Percentiles rank a stretch among this genome's conserved stretches.
Conservation (phyloP, 768 basidiomycete species). For the Mycena capillaripes region DNA sequence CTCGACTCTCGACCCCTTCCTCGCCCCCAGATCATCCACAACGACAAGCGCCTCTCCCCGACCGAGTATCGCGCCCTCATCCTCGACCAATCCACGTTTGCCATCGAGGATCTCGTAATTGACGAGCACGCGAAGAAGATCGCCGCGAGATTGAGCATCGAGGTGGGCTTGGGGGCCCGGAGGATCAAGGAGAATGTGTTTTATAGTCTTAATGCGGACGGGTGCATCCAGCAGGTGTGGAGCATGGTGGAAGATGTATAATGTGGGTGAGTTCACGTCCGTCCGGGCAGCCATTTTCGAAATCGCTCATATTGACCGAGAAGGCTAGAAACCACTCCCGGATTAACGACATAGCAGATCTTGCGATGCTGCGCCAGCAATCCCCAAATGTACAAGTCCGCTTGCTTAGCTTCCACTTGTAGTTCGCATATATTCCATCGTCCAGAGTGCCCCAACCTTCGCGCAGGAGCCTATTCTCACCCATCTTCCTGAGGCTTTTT, state of each 20-base stretch:
- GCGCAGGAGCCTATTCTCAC: slow-evolving; percentile 20
- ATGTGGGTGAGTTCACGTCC: slow-evolving; percentile 15
- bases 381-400: slow-evolving; percentile 19
- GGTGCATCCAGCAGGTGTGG: slow-evolving; percentile 24
- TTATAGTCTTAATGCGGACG: slow-evolving; percentile 21
- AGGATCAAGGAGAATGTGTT: slow-evolving; percentile 25
- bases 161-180: slow-evolving; percentile 8
- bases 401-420: slow-evolving; percentile 17
- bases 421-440: slow-evolving; percentile 19
- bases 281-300: slow-evolving; percentile 1
- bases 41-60: slow-evolving; percentile 15
- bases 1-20: slow-evolving; percentile 19
- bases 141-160: slow-evolving; percentile 16
- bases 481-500: slow-evolving; percentile 17
- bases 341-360: slow-evolving; percentile 14
- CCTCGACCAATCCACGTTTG: slow-evolving; percentile 20
- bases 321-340: slow-evolving; percentile 12
- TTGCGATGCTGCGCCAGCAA: slow-evolving; percentile 19
- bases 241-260: slow-evolving; percentile 23
- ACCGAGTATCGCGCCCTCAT: slow-evolving; percentile 19
- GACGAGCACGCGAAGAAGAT: slow-evolving; percentile 15
- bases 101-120: slow-evolving; percentile 15
- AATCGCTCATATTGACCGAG: slow-evolving; percentile 13
- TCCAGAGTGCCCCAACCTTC: slow-evolving; percentile 16
- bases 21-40: slow-evolving; percentile 23